Base-by-base conservation (phyloP, 345 rosid genomes). In the Eucalyptus lansdowneana region DNA sequence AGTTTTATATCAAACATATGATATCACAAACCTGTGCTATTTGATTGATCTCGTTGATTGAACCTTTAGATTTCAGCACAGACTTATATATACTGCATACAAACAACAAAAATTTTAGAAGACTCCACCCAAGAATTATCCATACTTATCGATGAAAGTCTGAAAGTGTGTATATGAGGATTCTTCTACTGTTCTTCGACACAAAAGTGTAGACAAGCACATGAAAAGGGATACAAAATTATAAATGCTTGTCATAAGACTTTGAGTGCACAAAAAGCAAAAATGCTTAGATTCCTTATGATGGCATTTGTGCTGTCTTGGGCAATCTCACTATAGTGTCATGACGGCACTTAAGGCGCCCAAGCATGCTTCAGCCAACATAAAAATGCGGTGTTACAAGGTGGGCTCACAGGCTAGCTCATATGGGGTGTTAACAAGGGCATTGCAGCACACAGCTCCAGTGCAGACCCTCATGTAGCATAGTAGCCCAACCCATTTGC, bases 31-130 rank as follows among this genome's bases (percentile, higher is more conserved):
- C 99, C 99, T 98, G 99, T 40, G 98, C 98, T 91, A 97, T 95
- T 94, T 98, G 99, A 92, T 98, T 96, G 91, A 97, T 94, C 91
- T 96, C 97, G 87, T 90, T 94, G 91, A 98, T 96, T 22, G 96
- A 96, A 91, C 98, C 93, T 90, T 93, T 98, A 45, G 98, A 96
- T 94, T 98, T 98, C 72, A 94, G 96, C 86, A 94, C 96, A 87
- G 98, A 94, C 95, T 92, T 98, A 90, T 95, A 96, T 87, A 98
- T 94, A 89, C 99, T 98, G 96, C 91, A 91, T 90, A 87, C 69
- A 88, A 88, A 89, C 44, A 91, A 88, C 8, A 14, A 72, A 87
- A 91, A 91, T 67, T 54, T 58, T 67, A 65, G 24, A n/a, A 86
- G 29, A 86, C 19, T 53, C 45, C 25, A 4, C 25, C 47, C 11